Evolutionary conservation across 345 rosid species (phyloP), one percentile per base, ranked within the genome.

Genomic region (Cardamine resedifolia): DNA sequence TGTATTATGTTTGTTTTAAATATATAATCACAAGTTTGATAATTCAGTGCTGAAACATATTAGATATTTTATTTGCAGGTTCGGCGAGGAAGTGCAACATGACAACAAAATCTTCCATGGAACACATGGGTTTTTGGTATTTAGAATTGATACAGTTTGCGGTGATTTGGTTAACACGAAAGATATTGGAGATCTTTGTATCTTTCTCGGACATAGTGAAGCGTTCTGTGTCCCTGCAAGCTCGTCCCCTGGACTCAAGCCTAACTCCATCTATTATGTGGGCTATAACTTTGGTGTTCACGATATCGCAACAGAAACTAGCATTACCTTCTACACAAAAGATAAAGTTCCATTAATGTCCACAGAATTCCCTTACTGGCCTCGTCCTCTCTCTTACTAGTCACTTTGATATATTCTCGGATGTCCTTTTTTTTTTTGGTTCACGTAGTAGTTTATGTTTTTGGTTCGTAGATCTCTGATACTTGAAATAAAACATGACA

Each of bases 291-390:
- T 52, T 52, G 58, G 58, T 52, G 33, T 52, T 7, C 33, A 52
- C 33, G 33, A 52, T 26, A 52, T 52, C 19, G 18, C 33, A 52
- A 26, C 58, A 19, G 18, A 26, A 6, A 24, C 10, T 52, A 24
- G 3, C 58, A 52, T 10, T 52, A 52, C 18, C 58, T 52, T 52
- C 58, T 52, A 24, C 58, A 15, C 11, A 52, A 15, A 26, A 7
- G 20, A 26, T 26, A 21, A 48, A 10, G 27, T 51, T 24, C 57
- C 33, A 2, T 6, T 51, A 14, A 14, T 15, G 8, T 51, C 57
- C n/a, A 52, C 18, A 24, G 58, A 52, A 31, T 52, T 52, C 58
- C 58, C 58, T 52, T 26, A 52, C 58, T 52, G 58, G 34, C 34
- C 58, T 52, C 6, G 5, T 52, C 34, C 34, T 6, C 5, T 27